Percentiles rank a stretch among this genome's conserved stretches.
Evolutionary conservation across 1,139 yeast genomes (phyloP).

Genomic region (Hemisphaericaspora lyxosophila): DNA sequence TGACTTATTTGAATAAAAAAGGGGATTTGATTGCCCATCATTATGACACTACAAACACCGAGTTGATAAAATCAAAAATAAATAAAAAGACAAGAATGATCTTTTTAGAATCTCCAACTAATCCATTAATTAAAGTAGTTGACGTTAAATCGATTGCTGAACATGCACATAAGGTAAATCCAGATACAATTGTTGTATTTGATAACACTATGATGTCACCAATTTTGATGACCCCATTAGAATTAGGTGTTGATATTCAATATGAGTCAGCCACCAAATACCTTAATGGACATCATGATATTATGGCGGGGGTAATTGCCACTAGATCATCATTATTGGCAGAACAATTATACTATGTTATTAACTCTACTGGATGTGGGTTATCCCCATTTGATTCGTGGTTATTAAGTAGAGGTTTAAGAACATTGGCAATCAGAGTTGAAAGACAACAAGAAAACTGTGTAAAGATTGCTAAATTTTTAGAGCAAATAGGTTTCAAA

Average conservation of each 20-base stretch:
- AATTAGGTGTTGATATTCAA: constrained; percentile 84
- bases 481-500: constrained; percentile 58
- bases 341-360: constrained; percentile 67
- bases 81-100: constrained; percentile 64
- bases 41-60: constrained; percentile 77
- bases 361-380: constrained; percentile 90
- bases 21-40: constrained; percentile 73
- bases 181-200: constrained; percentile 74
- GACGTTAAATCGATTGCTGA: constrained; percentile 68
- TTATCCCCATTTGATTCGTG: constrained; percentile 89
- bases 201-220: constrained; percentile 98
- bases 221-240: constrained; percentile 77
- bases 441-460: constrained; percentile 88
- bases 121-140: constrained; percentile 84
- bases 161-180: constrained; percentile 66
- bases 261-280: constrained; percentile 93
- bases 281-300: constrained; percentile 90
- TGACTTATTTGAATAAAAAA: constrained; percentile 67
- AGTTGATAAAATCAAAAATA: constrained; percentile 54
- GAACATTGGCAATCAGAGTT: constrained; percentile 79
- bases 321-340: constrained; percentile 64
- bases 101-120: constrained; percentile 86
- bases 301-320: constrained; percentile 92
- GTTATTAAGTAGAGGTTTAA: constrained; percentile 82
- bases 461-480: constrained; percentile 68